These are phyloP conservation scores for Auxenochlorella protothecoides DNA, from an alignment of 139 green algal species.

Conservation along the genomic window DNA sequence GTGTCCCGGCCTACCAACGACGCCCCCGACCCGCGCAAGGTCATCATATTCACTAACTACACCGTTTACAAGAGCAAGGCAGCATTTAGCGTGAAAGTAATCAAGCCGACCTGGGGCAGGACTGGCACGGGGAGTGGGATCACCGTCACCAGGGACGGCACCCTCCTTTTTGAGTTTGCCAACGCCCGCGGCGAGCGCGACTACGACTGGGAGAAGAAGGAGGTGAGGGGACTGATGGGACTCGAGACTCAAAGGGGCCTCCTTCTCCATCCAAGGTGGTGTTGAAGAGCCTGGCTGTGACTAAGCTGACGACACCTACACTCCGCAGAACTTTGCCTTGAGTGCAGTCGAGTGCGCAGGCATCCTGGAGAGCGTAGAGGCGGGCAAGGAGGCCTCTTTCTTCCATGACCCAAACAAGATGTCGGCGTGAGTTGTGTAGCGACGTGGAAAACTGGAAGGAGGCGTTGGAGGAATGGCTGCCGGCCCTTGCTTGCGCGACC, in stretches of 20 bases:
- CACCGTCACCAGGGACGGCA: constrained; percentile 10
- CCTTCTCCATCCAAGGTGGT: background rate
- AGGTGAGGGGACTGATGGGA: background rate
- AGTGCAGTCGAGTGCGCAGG: constrained; percentile 22
- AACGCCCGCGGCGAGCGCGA: constrained; percentile 8
- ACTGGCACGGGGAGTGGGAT: constrained; percentile 9
- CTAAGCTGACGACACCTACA: background rate
- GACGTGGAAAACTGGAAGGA: background rate
- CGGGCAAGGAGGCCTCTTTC: background rate
- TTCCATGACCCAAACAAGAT: constrained; percentile 32
- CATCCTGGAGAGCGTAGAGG: constrained; percentile 14
- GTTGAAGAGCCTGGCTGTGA: background rate
- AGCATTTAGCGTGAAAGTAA: constrained; percentile 27
- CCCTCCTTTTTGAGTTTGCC: constrained; percentile 32
- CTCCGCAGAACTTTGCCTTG: constrained; percentile 15
- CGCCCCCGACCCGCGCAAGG: background rate
- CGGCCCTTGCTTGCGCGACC: background rate
- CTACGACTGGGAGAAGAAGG: constrained; percentile 30
- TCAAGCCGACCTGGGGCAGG: constrained; percentile 24
- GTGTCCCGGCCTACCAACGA: too few relatives aligned
- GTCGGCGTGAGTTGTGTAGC: background rate
- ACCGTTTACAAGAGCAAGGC: constrained; percentile 29
- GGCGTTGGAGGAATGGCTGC: background rate
- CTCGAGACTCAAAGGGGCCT: background rate
- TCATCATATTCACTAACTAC: constrained; percentile 13